A percentile compares a stretch with the other conserved stretches of the same genome.
phyloP scores from a whole-genome alignment of 495 filamentous ascomycete species.

The Neurospora sp. region DNA sequence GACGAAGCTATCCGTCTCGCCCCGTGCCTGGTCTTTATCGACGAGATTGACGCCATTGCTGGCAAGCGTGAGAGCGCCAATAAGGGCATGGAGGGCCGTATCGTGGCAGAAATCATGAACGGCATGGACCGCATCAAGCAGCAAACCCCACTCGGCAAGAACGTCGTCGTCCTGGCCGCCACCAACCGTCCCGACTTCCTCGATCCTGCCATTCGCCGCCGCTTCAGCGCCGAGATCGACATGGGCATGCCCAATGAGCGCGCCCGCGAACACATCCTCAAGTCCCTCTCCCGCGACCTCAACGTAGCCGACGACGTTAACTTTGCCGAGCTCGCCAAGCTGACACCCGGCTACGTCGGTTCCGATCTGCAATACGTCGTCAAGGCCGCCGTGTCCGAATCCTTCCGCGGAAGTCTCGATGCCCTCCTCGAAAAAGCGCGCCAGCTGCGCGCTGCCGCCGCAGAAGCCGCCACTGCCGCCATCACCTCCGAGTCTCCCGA shows the following conservation, averaged over 20 bases:
- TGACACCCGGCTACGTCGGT: conserved; percentile 89
- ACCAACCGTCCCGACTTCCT: conserved; percentile 88
- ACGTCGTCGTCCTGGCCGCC: conserved; percentile 86
- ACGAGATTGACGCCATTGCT: conserved; percentile 94
- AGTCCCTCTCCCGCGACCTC: conserved; percentile 62
- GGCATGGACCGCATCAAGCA: conserved; percentile 79
- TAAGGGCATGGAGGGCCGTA: conserved; percentile 92
- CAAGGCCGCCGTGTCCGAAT: conserved; percentile 18
- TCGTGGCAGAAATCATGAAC: conserved; percentile 85
- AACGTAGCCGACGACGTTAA: conserved; percentile 62
- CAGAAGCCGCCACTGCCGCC: conserved; percentile 31
- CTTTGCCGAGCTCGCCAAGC: conserved; percentile 69
- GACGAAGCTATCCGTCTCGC: conserved; percentile 80
- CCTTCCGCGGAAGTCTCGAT: conserved; percentile 16
- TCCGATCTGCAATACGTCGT: conserved; percentile 85
- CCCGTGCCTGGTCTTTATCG: conserved; percentile 88
- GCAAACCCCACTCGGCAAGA: conserved; percentile 71
- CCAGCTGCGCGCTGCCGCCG: conserved; percentile 35
- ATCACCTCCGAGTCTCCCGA: not conserved
- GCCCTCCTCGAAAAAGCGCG: conserved; percentile 12
- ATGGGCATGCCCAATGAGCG: conserved; percentile 86
- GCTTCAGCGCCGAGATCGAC: conserved; percentile 90
- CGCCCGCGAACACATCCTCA: conserved; percentile 74
- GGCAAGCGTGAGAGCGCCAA: conserved; percentile 92
- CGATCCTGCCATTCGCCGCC: conserved; percentile 74